These are phyloP conservation scores for Scytalidium sp. DNA, from an alignment of 2,329 filamentous ascomycete species.

Conservation along the genomic window DNA sequence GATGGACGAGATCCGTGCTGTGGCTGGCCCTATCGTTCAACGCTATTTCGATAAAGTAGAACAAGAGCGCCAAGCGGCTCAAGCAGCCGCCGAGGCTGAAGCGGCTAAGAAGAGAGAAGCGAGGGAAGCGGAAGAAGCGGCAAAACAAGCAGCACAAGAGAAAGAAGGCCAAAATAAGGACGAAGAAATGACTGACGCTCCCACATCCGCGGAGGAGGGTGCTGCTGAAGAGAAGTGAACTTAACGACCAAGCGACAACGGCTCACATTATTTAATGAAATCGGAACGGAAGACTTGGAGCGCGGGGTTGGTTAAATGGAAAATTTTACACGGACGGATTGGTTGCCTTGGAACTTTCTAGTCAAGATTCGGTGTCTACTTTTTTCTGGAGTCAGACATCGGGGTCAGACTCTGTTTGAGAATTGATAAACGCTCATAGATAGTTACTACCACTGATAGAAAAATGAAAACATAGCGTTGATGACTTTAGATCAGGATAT, in stretches of 20 bases:
- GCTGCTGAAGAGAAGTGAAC: slow-evolving; percentile 19
- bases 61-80: slow-evolving; percentile 73
- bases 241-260: not conserved
- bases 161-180: slow-evolving; percentile 41
- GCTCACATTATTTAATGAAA: not conserved
- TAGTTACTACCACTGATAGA: not conserved
- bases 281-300: not conserved
- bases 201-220: slow-evolving; percentile 44
- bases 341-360: not conserved
- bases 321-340: not conserved
- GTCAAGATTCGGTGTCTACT: not conserved
- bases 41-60: slow-evolving; percentile 95
- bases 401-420: not conserved
- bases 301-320: not conserved
- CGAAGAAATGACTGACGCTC: slow-evolving; percentile 62
- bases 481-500: not conserved
- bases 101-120: slow-evolving; percentile 46
- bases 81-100: slow-evolving; percentile 59
- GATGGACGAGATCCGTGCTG: slow-evolving; percentile 89
- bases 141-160: slow-evolving; percentile 44
- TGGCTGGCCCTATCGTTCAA: slow-evolving; percentile 88
- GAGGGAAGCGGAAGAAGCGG: slow-evolving; percentile 48
- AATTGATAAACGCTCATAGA: not conserved
- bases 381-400: not conserved
- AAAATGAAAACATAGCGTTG: not conserved